These are phyloP conservation scores for Cryptococcus hybrid DNA, from an alignment of 1,284 basidiomycete genomes.

Conservation along the genomic window DNA sequence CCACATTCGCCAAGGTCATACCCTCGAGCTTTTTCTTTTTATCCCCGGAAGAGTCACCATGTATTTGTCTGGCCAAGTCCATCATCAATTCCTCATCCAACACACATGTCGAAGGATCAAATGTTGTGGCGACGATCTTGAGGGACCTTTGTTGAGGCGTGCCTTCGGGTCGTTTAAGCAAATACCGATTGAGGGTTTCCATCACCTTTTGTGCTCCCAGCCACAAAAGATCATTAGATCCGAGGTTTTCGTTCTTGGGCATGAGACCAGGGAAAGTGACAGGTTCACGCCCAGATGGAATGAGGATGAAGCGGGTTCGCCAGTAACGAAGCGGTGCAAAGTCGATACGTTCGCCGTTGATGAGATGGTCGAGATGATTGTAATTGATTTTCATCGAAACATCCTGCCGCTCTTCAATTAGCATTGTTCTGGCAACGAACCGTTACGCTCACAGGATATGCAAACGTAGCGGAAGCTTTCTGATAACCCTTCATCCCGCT, in stretches of 20 bases:
- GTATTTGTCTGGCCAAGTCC: slow-evolving; percentile 68
- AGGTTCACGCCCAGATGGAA: slow-evolving; percentile 74
- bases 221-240: slow-evolving; percentile 83
- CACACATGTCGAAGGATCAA: slow-evolving; percentile 73
- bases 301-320: slow-evolving; percentile 92
- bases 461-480: slow-evolving; percentile 71
- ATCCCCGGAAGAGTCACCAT: slow-evolving; percentile 35
- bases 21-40: slow-evolving; percentile 35
- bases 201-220: slow-evolving; percentile 89
- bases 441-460: slow-evolving; percentile 59
- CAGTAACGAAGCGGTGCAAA: slow-evolving; percentile 78
- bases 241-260: slow-evolving; percentile 66
- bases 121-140: slow-evolving; percentile 72
- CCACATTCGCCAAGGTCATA: slow-evolving; percentile 38
- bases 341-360: slow-evolving; percentile 68
- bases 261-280: slow-evolving; percentile 42
- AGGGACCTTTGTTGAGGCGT: slow-evolving; percentile 59
- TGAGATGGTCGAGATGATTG: slow-evolving; percentile 56
- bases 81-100: slow-evolving; percentile 72
- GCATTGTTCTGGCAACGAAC: slow-evolving; percentile 36
- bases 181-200: slow-evolving; percentile 70
- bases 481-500: slow-evolving; percentile 84
- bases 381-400: slow-evolving; percentile 45
- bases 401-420: slow-evolving; percentile 52
- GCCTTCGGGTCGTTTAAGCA: slow-evolving; percentile 7